A percentile compares a stretch with the other conserved stretches of the same genome.
These are phyloP conservation scores for Halophytophthora polymorphica DNA, from an alignment of 352 stramenopile genomes.

Conservation along the genomic window DNA sequence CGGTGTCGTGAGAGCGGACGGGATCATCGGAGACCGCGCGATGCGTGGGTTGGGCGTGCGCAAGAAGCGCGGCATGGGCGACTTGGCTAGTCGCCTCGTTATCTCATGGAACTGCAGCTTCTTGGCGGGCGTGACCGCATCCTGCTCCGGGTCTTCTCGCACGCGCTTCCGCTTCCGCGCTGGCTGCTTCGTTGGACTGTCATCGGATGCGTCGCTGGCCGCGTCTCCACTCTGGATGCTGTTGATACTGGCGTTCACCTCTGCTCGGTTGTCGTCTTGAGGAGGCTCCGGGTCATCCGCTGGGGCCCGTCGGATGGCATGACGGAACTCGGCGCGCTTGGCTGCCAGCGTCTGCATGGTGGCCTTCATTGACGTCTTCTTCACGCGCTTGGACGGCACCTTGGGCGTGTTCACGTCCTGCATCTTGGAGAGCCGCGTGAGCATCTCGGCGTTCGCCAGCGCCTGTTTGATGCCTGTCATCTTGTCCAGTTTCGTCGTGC, in stretches of 20 bases:
- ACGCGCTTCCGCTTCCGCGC: conserved; percentile 26
- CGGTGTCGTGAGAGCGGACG: conserved; percentile 17
- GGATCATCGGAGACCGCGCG: conserved; percentile 18
- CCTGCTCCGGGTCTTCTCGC: conserved; percentile 8
- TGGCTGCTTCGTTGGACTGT: conserved; percentile 28
- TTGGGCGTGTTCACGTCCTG: conserved; percentile 69
- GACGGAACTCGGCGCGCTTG: conserved; percentile 50
- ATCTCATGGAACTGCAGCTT: conserved; percentile 43
- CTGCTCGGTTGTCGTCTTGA: conserved; percentile 17
- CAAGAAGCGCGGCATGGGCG: conserved; percentile 36
- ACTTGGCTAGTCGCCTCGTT: conserved; percentile 37
- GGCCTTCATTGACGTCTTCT: conserved; percentile 33
- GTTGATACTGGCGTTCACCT: conserved; percentile 36
- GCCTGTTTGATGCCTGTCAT: conserved; percentile 40
- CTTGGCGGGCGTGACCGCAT: conserved; percentile 27
- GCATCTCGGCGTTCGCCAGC: conserved; percentile 46
- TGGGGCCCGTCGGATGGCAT: conserved; percentile 25
- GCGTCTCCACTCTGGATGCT: conserved; percentile 20
- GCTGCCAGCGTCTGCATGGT: conserved; percentile 23
- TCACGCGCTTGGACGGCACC: conserved; percentile 52
- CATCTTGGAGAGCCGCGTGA: conserved; percentile 45
- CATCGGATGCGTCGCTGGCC: conserved; percentile 17
- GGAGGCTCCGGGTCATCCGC: conserved; percentile 2
- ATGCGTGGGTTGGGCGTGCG: conserved; percentile 30
- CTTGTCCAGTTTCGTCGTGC: conserved; percentile 20